Evolutionary conservation across 23 red algal species (phyloP).

Genomic region (Gracilaria caudata): DNA sequence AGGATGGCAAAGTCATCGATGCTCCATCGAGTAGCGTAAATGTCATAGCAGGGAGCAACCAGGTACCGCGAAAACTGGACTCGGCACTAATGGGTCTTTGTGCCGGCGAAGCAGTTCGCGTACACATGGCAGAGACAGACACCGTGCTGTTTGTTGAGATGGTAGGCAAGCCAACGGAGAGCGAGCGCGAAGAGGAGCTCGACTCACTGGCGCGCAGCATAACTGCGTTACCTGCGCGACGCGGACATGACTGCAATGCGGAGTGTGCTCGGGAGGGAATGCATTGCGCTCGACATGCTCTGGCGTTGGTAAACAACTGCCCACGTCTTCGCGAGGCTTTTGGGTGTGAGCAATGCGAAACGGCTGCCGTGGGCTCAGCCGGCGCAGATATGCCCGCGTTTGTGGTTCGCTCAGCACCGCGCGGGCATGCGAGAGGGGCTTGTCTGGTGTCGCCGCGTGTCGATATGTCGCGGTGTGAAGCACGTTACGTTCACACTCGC

Average conservation of each 20-base stretch:
- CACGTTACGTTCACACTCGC: conserved; percentile 64
- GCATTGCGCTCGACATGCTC: conserved; percentile 32
- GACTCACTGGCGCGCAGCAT: conserved; percentile 44
- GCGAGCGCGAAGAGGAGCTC: conserved; percentile 13
- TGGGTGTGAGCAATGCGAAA: conserved; percentile 59
- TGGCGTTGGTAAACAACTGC: conserved; percentile 73
- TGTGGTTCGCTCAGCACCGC: conserved; percentile 65
- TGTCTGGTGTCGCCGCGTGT: conserved; percentile 71
- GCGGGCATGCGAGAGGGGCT: conserved; percentile 69
- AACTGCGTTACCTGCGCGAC: conserved; percentile 19
- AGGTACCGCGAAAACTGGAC: conserved; percentile 35
- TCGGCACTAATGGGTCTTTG: conserved; percentile 30
- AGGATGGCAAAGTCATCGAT: conserved; percentile 45
- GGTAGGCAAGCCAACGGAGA: neutral
- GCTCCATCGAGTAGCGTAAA: conserved; percentile 22
- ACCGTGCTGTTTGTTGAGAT: conserved; percentile 16
- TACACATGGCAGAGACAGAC: neutral
- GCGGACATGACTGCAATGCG: conserved; percentile 28
- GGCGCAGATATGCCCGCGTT: conserved; percentile 82
- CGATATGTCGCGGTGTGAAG: conserved; percentile 35
- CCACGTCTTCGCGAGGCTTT: conserved; percentile 56
- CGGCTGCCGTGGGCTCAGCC: conserved; percentile 69
- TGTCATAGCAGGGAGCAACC: conserved; percentile 33
- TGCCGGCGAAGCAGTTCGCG: conserved; percentile 44
- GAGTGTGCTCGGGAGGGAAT: conserved; percentile 17